Evolutionary conservation across 139 green algal species (phyloP).

Genomic region (Coelastrella sp.): DNA sequence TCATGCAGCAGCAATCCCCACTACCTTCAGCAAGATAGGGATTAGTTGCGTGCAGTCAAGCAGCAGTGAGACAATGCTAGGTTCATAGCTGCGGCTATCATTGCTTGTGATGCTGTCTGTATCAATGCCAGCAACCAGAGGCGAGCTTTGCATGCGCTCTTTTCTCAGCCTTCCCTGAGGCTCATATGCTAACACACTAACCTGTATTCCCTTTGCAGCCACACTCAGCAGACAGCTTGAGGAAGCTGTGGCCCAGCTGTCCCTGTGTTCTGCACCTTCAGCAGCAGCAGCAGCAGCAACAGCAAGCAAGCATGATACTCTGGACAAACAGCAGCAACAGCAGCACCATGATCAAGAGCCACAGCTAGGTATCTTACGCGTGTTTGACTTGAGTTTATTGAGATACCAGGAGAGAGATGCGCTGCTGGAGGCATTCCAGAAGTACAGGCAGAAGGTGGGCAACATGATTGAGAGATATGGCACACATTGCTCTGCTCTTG

Average conservation of each 20-base stretch:
- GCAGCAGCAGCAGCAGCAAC: no score
- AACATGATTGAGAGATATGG: no score
- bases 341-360: slow-evolving; percentile 5
- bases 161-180: no score
- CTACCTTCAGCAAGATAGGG: no score
- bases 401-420: slow-evolving; percentile 52
- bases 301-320: neutral
- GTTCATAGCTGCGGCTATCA: no score
- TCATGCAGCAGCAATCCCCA: no score
- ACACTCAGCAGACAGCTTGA: slow-evolving; percentile 37
- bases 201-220: slow-evolving; percentile 26
- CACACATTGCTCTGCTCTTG: no score
- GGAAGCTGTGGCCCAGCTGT: slow-evolving; percentile 6
- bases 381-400: slow-evolving; percentile 40
- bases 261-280: slow-evolving; percentile 4
- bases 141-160: no score
- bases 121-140: no score
- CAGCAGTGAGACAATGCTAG: no score
- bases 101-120: no score
- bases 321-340: neutral
- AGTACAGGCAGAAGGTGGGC: slow-evolving; percentile 47
- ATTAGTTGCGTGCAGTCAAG: no score
- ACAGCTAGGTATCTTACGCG: neutral
- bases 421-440: slow-evolving; percentile 55
- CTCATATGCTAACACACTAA: neutral